Evolutionary conservation across 768 basidiomycete genomes (phyloP), one percentile per base, ranked within the genome.

Genomic region (Melanogaster broomeanus): DNA sequence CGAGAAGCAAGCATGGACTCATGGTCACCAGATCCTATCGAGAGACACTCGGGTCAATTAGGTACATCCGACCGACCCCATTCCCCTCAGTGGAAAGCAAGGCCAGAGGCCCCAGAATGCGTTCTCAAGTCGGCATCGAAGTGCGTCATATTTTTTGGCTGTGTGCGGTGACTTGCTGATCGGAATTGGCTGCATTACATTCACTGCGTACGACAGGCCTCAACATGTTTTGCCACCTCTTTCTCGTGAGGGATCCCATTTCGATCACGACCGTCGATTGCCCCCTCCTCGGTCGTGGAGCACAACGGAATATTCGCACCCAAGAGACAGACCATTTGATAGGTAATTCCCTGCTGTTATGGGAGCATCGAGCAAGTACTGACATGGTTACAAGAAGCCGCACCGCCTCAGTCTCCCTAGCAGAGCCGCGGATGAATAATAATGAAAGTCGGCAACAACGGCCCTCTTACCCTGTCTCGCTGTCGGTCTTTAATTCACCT

Each of bases 401-500:
- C 46, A 59, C 53, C 40, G 56, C 59, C 57, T 62, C 58, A n/a
- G 50, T 56, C n/a, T 55, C 59, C 30, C 45, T 38, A 33, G 53
- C 60, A 39, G 65, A 64, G 30, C 46, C 53, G 24, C 57, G 55
- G 55, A 45, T 49, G n/a, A n/a, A n/a, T 48, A 49, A 58, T 55
- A 55, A 61, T 40, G 65, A 68, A 35, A 53, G 51, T 56, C 54
- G 48, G 22, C 69, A 67, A 52, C 69, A 61, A 61, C 69, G 45
- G 38, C 43, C 52, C 24, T 53, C 52, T 48, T 46, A 54, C 43
- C 56, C 68, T 33, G 63, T 71, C 43, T 67, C 70, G 42, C 64
- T 77, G 47, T 72, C 73, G 21, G 69, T 75, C 45, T 75, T 75
- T 63, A 71, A 73, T 59, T 70, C 73, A 41, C 68, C 74, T 42